Evolutionary conservation across 768 basidiomycete genomes (phyloP), one percentile per base, ranked within the genome.

Genomic region (Rubroboletus pulcherrimus): DNA sequence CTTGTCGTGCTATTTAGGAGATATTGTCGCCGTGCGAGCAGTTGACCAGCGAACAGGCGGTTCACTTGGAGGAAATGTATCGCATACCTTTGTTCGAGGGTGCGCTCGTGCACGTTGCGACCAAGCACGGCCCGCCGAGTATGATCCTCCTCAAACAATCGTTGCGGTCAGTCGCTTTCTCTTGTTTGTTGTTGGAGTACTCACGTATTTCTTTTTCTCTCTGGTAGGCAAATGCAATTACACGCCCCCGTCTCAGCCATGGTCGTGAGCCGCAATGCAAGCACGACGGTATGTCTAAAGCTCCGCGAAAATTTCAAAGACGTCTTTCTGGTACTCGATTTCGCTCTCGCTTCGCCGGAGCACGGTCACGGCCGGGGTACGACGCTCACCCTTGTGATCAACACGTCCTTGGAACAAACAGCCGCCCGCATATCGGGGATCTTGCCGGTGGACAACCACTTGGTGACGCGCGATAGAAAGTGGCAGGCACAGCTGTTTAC

Each of bases 401-500:
- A 69, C 62, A 70, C 74, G 0, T 81, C 78, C 5, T 44, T 80
- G n/a, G 74, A 77, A 21, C 70, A 68, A 5, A 72, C 78, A 0
- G 78, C 81, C 10, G 51, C 66, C 5, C 79, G 80, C 48, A 70
- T 87, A 30, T 67, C 72, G n/a, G 66, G 74, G 0, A 73, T 82
- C 29, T 66, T 83, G 21, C 74, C 75, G 2, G 69, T 80, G 41
- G 83, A 85, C 53, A 66, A 73, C 47, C 64, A 62, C 34, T 50
- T 81, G 47, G 60, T 83, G 29, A 62, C 66, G 17, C 78, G 81
- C 53, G 67, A 69, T 34, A 61, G 80, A 50, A 78, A 79, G 57
- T 87, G 85, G 84, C 82, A 87, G 57, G 78, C 83, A 0, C 82
- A 85, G 57, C 77, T 85, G 9, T 75, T 86, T 42, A 68, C 74